phyloP scores from a whole-genome alignment of 2,329 filamentous ascomycete genomes.

The Alternaria arborescens region DNA sequence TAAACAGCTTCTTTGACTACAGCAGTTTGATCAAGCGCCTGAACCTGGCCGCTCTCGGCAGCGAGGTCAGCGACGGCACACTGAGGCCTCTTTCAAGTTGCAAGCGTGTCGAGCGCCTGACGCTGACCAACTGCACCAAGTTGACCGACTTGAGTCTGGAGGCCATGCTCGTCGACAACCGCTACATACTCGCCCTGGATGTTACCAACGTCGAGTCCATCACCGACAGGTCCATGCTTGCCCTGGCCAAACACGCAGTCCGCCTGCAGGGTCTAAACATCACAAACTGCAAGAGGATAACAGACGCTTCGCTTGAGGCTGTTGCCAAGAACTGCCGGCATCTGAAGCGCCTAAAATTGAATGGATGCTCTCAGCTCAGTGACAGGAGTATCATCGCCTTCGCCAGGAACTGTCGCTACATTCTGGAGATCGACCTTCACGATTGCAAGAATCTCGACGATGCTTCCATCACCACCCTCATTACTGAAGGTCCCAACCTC shows the following conservation, averaged over 20 bases:
- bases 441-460: conserved; percentile 84
- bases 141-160: conserved; percentile 86
- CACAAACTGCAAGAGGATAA: conserved; percentile 82
- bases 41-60: conserved; percentile 82
- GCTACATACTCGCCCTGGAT: conserved; percentile 85
- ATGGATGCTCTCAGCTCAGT: conserved; percentile 85
- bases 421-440: conserved; percentile 95
- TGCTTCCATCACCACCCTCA: conserved; percentile 79
- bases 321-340: conserved; percentile 84
- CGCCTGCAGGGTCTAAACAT: conserved; percentile 93
- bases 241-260: conserved; percentile 81
- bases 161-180: conserved; percentile 79
- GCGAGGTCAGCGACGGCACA: conserved; percentile 86
- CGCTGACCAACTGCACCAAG: conserved; percentile 85
- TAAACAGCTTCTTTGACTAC: conserved; percentile 86
- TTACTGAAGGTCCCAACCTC: conserved; percentile 81
- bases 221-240: conserved; percentile 80
- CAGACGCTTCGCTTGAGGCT: conserved; percentile 82
- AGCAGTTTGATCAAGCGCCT: conserved; percentile 89
- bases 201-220: conserved; percentile 83
- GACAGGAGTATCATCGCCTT: conserved; percentile 86
- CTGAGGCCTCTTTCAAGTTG: conserved; percentile 82
- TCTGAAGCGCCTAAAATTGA: conserved; percentile 94
- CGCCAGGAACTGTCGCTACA: conserved; percentile 86
- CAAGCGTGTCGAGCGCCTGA: conserved; percentile 90